phyloP scores from a whole-genome alignment of 2,329 filamentous ascomycete genomes.

The Aspergillus niger region DNA sequence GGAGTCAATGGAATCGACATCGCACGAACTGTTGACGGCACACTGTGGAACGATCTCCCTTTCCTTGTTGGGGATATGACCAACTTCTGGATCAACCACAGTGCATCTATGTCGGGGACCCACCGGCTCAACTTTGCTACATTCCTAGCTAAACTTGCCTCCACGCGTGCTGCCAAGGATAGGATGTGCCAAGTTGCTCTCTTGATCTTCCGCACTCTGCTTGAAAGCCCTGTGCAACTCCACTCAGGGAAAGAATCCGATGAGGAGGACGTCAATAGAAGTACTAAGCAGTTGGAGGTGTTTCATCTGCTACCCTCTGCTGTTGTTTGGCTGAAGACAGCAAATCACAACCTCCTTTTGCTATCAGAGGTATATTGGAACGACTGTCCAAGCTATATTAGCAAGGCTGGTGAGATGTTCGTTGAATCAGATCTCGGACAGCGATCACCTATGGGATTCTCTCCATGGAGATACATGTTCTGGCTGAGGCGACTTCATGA shows the following conservation, averaged over 20 bases:
- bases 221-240: conserved; percentile 21
- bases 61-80: conserved; percentile 28
- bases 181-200: conserved; percentile 25
- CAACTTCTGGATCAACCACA: conserved; percentile 21
- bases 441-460: conserved; percentile 26
- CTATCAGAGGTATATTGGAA: conserved; percentile 26
- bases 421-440: conserved; percentile 26
- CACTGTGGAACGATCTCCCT: conserved; percentile 29
- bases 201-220: conserved; percentile 19
- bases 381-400: conserved; percentile 21
- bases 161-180: conserved; percentile 24
- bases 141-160: conserved; percentile 29
- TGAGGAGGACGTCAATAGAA: conserved; percentile 17
- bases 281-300: conserved; percentile 9
- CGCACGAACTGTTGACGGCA: conserved; percentile 25
- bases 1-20: conserved; percentile 24
- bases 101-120: conserved; percentile 17
- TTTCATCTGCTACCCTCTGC: conserved; percentile 22
- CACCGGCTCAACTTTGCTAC: conserved; percentile 24
- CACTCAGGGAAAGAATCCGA: conserved; percentile 18
- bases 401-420: conserved; percentile 21
- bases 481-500: conserved; percentile 31
- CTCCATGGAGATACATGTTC: conserved; percentile 30
- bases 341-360: conserved; percentile 21
- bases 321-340: conserved; percentile 22